Conservation (phyloP, 1,139 yeast species). For the Geotrichum bryndzae region DNA sequence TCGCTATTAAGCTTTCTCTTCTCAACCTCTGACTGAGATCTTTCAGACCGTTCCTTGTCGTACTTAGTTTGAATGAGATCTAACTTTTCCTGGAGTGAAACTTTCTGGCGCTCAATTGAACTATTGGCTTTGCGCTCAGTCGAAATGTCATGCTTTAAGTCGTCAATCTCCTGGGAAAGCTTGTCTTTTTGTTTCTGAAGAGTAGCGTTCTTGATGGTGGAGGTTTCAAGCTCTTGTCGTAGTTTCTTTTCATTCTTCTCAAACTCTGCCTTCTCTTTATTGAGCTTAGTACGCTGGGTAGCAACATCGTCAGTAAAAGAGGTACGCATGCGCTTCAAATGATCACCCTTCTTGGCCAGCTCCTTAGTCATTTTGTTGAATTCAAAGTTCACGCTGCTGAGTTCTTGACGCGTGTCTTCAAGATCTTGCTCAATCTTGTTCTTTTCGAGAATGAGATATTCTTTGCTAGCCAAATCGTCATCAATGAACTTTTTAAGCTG, state of each 20-base stretch:
- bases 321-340: conserved; percentile 36
- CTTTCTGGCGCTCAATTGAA: conserved; percentile 19
- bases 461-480: conserved; percentile 23
- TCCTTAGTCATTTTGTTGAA: conserved; percentile 29
- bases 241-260: conserved; percentile 39
- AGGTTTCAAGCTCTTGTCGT: conserved; percentile 29
- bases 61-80: conserved; percentile 23
- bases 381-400: conserved; percentile 24
- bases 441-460: conserved; percentile 26
- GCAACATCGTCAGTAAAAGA: conserved; percentile 40
- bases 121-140: conserved; percentile 28
- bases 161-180: conserved; percentile 71
- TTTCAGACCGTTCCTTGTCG: conserved; percentile 26
- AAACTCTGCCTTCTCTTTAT: conserved; percentile 33
- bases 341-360: conserved; percentile 26
- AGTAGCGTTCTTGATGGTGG: conserved; percentile 24
- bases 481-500: conserved; percentile 24
- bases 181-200: conserved; percentile 45
- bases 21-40: conserved; percentile 30
- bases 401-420: conserved; percentile 22
- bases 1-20: conserved; percentile 28
- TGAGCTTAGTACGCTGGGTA: conserved; percentile 38
- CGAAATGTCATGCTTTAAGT: conserved; percentile 40
- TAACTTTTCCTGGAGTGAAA: conserved; percentile 26
- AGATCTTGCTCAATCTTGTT: conserved; percentile 26